Base-by-base conservation (phyloP, 2,329 filamentous ascomycete genomes). In the Diaporthe sp. region DNA sequence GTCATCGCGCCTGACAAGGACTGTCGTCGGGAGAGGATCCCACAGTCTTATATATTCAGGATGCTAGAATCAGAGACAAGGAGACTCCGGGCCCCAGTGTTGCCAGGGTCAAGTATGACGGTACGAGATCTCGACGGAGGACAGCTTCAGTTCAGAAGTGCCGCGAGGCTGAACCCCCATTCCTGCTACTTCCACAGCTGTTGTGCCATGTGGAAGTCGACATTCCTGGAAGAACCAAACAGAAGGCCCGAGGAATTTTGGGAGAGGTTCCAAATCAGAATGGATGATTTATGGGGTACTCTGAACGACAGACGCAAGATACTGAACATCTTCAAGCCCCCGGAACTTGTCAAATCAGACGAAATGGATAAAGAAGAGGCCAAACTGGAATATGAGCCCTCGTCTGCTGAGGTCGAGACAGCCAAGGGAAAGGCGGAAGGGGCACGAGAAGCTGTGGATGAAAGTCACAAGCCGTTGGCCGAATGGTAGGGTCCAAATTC, bases 161-260 rank as follows among this genome's bases (percentile, higher is more conserved):
- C 6, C 2, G 12, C 8, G 4, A 19, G 3, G 10, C 22, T 28
- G 19, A 45, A 45, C 61, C 7, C 30, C 3, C 6, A n/a, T 19
- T 40, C 19, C 4, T 60, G 30, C 38, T 74, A 71, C 55, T 74
- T 74, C 42, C 66, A 74, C 10, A 47, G 55, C 66, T 74, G 72
- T 22, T 66, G 55, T 30, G 72, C 72, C 42, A 10, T 74, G 7
- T 74, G 72, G 72, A 74, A 71, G 66, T 42, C 35, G 47, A 74
- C 72, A 7, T 71, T 35, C 25, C 57, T 64, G 35, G 54, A 71
- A 19, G n/a, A 61, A 5, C 72, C 66, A 28, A 28, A 47, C 47
- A 30, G 35, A 6, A 33, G 52, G 19, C 5, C 57, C 3, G 70
- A 45, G 28, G 25, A 54, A 1, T 72, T 72, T n/a, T 61, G 57